A percentile compares a stretch with the other conserved stretches of the same genome.
Conservation (phyloP, 2,329 filamentous ascomycete genomes). For the Paraconiothyrium brasiliense region DNA sequence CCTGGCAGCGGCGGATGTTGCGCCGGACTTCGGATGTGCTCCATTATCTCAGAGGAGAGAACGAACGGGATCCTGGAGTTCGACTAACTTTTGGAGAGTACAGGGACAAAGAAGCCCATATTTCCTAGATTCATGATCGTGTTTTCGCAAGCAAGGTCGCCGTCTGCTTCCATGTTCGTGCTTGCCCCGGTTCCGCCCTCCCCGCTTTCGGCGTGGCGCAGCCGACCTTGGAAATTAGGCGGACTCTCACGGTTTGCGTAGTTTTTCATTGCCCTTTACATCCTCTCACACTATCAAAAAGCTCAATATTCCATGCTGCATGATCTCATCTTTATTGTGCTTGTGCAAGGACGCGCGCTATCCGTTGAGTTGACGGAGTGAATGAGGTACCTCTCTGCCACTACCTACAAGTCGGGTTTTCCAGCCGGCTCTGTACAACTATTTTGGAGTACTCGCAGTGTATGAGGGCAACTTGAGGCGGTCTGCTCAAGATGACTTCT, state of each 20-base stretch:
- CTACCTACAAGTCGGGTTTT: background rate
- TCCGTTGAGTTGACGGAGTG: background rate
- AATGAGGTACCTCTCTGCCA: background rate
- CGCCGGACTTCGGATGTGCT: background rate
- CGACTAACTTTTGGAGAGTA: too few relatives aligned
- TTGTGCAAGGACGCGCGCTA: background rate
- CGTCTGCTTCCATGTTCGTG: background rate
- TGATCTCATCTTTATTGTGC: background rate
- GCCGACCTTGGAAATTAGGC: background rate
- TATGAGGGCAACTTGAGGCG: background rate
- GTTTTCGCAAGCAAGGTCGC: background rate
- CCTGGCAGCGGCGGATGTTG: background rate
- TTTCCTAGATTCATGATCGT: too few relatives aligned
- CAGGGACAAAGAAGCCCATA: too few relatives aligned
- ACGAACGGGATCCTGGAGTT: background rate
- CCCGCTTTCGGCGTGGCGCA: conserved; percentile 3
- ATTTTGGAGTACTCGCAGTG: background rate
- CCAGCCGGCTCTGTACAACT: background rate
- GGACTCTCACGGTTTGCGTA: background rate
- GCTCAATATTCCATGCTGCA: background rate
- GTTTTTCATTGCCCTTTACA: background rate
- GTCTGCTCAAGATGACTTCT: too few relatives aligned
- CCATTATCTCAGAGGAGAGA: conserved; percentile 4
- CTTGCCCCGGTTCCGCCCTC: conserved; percentile 5
- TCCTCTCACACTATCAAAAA: background rate